These are phyloP conservation scores for Juglanconis juglandina DNA, from an alignment of 2,329 filamentous ascomycete species.

Conservation along the genomic window DNA sequence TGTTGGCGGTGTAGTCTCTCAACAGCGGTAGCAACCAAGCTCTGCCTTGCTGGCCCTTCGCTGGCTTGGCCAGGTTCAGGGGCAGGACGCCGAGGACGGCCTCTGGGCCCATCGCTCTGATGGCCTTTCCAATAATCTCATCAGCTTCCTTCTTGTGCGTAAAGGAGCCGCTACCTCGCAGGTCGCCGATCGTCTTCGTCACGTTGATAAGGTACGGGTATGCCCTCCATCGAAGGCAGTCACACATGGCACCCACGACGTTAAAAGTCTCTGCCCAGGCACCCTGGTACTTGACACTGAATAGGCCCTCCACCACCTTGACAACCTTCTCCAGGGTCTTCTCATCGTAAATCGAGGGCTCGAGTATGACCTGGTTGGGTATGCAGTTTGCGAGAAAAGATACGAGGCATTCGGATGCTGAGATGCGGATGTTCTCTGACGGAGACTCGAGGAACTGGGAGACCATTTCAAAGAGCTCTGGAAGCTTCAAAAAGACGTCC, in stretches of 20 bases:
- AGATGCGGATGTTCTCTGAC: conserved; percentile 89
- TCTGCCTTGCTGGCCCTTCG: conserved; percentile 73
- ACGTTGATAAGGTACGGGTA: conserved; percentile 74
- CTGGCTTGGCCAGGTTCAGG: conserved; percentile 76
- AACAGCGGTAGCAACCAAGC: conserved; percentile 94
- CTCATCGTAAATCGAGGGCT: conserved; percentile 90
- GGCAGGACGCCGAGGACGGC: conserved; percentile 79
- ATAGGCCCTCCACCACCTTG: conserved; percentile 66
- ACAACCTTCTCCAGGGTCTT: conserved; percentile 81
- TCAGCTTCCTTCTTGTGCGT: conserved; percentile 93
- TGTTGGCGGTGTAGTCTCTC: conserved; percentile 86
- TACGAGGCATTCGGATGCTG: conserved; percentile 89
- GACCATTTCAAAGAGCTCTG: conserved; percentile 77
- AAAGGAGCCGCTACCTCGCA: conserved; percentile 85
- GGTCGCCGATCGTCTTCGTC: conserved; percentile 76
- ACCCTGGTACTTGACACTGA: conserved; percentile 87
- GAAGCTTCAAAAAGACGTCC: conserved; percentile 87
- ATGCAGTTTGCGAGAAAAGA: conserved; percentile 91
- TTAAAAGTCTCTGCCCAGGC: conserved; percentile 95
- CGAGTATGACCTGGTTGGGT: conserved; percentile 75
- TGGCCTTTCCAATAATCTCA: conserved; percentile 79
- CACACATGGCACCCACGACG: conserved; percentile 82
- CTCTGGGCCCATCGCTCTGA: conserved; percentile 86
- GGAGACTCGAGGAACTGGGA: conserved; percentile 79
- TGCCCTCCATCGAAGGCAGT: conserved; percentile 79